A percentile compares a stretch with the other conserved stretches of the same genome.
phyloP scores from a whole-genome alignment of 2,329 filamentous ascomycete species.

The Escovopsis sp. region DNA sequence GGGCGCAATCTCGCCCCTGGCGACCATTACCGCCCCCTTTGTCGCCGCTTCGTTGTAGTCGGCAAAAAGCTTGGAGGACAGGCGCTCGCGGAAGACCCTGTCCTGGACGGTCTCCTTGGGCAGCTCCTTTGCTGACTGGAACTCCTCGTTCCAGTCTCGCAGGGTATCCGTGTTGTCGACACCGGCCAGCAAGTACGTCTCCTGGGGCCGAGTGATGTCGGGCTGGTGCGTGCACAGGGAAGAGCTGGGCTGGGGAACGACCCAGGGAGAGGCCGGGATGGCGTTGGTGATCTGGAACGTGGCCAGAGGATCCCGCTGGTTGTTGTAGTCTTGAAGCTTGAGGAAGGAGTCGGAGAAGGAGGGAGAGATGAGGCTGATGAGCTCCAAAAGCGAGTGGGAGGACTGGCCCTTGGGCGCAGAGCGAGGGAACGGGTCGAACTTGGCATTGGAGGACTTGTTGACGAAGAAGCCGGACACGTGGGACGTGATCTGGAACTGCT shows the following conservation, averaged over 20 bases:
- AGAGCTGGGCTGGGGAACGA: constrained; percentile 57
- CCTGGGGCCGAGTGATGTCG: constrained; percentile 81
- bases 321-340: constrained; percentile 71
- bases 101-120: constrained; percentile 91
- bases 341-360: constrained; percentile 68
- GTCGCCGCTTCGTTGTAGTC: constrained; percentile 96
- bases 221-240: constrained; percentile 56
- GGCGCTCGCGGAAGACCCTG: constrained; percentile 83
- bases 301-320: constrained; percentile 71
- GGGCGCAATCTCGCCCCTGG: constrained; percentile 80
- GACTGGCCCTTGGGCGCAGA: constrained; percentile 61
- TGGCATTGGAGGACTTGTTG: constrained; percentile 89
- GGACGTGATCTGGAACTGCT: constrained; percentile 85
- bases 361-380: constrained; percentile 67
- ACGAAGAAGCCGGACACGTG: constrained; percentile 94
- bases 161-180: constrained; percentile 89
- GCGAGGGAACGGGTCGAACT: constrained; percentile 82
- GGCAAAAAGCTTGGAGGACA: constrained; percentile 90
- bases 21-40: constrained; percentile 81
- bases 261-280: constrained; percentile 83
- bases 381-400: constrained; percentile 72
- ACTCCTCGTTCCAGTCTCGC: constrained; percentile 97
- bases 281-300: constrained; percentile 95
- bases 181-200: constrained; percentile 79
- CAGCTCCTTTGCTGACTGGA: constrained; percentile 89